phyloP scores from a whole-genome alignment of 306 rosid species.

The Amphicarpaea edgeworthii region DNA sequence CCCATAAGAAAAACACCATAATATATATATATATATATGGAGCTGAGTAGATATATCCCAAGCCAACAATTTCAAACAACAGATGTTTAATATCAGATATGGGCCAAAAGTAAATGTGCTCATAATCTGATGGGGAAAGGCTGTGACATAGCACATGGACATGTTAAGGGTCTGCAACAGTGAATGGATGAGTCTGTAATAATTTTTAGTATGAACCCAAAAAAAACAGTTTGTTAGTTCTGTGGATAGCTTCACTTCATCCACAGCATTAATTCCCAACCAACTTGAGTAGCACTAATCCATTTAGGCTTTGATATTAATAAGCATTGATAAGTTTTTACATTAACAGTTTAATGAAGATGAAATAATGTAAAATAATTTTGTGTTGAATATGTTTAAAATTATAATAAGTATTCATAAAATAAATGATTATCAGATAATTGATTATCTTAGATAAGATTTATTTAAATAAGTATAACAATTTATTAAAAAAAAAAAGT shows the following conservation, averaged over 20 bases:
- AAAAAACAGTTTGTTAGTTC: conserved; percentile 10
- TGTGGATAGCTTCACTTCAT: background rate
- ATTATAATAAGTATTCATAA: too few relatives aligned
- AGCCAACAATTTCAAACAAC: background rate
- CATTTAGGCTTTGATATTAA: background rate
- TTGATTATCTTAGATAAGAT: too few relatives aligned
- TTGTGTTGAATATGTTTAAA: too few relatives aligned
- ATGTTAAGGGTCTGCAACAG: conserved; percentile 19
- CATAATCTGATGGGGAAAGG: conserved; percentile 31
- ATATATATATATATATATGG: too few relatives aligned
- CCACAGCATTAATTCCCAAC: background rate
- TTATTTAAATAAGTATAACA: too few relatives aligned
- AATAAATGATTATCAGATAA: too few relatives aligned
- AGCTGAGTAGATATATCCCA: background rate
- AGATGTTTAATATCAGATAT: conserved; percentile 7
- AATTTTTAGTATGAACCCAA: background rate
- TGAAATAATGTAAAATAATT: too few relatives aligned
- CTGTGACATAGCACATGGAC: conserved; percentile 30
- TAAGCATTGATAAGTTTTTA: background rate
- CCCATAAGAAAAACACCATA: background rate
- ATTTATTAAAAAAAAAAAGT: too few relatives aligned
- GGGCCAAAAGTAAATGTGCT: conserved; percentile 27
- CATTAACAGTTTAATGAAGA: too few relatives aligned
- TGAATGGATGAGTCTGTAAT: background rate
- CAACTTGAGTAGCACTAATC: conserved; percentile 11